A percentile compares a stretch with the other conserved stretches of the same genome.
These are phyloP conservation scores for Alternaria sp. DNA, from an alignment of 2,329 filamentous ascomycete species.

Conservation along the genomic window DNA sequence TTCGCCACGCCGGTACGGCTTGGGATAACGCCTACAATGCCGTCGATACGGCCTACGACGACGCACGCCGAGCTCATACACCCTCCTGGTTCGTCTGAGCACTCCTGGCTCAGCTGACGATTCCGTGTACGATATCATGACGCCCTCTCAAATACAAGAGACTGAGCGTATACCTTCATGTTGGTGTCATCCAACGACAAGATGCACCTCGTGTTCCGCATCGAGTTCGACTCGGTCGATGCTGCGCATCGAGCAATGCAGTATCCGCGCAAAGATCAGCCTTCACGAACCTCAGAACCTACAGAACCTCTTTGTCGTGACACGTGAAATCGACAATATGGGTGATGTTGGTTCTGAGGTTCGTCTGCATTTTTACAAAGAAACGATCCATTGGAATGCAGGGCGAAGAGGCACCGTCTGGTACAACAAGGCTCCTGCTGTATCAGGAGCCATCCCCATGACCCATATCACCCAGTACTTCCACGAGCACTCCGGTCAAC, in stretches of 20 bases:
- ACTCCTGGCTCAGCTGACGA: too few relatives aligned
- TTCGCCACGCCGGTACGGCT: too few relatives aligned
- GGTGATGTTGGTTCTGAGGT: background rate
- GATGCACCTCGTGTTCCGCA: background rate
- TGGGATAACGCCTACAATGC: too few relatives aligned
- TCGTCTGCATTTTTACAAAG: background rate
- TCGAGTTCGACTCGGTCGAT: constrained; percentile 36
- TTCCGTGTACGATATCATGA: too few relatives aligned
- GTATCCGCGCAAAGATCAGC: constrained; percentile 18
- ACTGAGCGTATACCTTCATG: background rate
- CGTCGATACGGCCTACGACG: too few relatives aligned
- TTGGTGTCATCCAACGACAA: background rate
- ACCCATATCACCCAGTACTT: constrained; percentile 33
- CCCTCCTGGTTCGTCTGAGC: too few relatives aligned
- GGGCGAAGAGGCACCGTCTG: background rate
- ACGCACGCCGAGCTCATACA: too few relatives aligned
- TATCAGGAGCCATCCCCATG: constrained; percentile 17
- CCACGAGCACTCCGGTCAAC: constrained; percentile 14
- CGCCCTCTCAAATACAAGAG: background rate
- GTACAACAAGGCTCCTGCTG: background rate
- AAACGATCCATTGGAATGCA: background rate
- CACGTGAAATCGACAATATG: background rate
- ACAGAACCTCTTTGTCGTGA: background rate
- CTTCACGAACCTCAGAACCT: background rate
- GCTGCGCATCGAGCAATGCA: constrained; percentile 39